phyloP scores from a whole-genome alignment of 345 rosid species.

The Excoecaria agallocha region DNA sequence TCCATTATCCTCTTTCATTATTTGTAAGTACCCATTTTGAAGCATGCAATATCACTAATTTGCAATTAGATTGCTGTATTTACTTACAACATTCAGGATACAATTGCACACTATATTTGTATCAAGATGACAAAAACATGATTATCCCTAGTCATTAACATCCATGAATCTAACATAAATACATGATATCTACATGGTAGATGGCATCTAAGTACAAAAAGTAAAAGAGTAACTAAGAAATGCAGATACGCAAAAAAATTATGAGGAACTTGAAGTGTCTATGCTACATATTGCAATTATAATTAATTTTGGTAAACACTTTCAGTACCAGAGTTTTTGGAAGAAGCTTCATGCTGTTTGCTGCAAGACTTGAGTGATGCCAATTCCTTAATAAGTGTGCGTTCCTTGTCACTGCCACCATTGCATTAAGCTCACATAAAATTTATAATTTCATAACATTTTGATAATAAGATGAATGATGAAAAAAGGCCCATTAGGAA shows the following conservation, averaged over 20 bases:
- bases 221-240: not conserved
- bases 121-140: too few species aligned
- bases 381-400: constrained; percentile 56
- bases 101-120: too few species aligned
- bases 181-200: not conserved
- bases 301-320: too few species aligned
- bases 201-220: not conserved
- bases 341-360: too few species aligned
- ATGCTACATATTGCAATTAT: too few species aligned
- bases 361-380: too few species aligned
- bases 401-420: constrained; percentile 58
- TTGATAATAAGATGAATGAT: not conserved
- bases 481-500: not conserved
- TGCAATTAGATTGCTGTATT: too few species aligned
- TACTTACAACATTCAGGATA: too few species aligned
- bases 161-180: not conserved
- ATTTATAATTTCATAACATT: not conserved
- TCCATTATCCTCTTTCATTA: too few species aligned
- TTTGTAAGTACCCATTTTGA: too few species aligned
- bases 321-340: too few species aligned
- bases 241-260: not conserved
- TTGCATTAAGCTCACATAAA: constrained; percentile 15
- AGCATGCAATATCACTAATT: too few species aligned
- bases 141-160: not conserved
- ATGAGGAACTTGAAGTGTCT: not conserved